phyloP scores from a whole-genome alignment of 73 alveolate genomes.

The Paramecium biaurelia region DNA sequence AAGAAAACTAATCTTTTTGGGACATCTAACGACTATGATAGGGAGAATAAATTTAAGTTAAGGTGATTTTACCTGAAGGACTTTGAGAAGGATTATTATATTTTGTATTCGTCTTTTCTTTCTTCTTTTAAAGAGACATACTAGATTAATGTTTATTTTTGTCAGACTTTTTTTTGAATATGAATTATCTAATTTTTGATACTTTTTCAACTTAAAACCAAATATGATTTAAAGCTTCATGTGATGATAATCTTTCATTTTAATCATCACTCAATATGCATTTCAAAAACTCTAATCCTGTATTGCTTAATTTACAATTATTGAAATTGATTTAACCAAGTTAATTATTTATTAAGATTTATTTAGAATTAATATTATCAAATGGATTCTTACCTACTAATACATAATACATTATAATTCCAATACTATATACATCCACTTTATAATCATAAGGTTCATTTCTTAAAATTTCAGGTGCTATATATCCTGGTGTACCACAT shows the following conservation, averaged over 20 bases:
- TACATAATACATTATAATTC: constrained; percentile 60
- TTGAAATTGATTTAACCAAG: neutral
- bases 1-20: neutral
- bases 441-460: constrained; percentile 49
- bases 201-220: constrained; percentile 19
- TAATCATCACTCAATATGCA: neutral
- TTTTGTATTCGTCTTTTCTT: neutral
- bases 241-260: neutral
- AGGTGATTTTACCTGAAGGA: neutral
- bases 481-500: constrained; percentile 58
- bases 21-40: neutral
- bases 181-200: neutral
- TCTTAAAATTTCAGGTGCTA: constrained; percentile 61
- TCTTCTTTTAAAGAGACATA: neutral
- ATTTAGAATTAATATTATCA: neutral
- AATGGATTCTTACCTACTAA: constrained; percentile 64
- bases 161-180: neutral
- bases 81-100: neutral
- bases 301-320: neutral
- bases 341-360: constrained; percentile 9
- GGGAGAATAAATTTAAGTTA: neutral
- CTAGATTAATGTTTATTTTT: neutral
- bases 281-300: neutral
- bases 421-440: constrained; percentile 55
- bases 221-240: constrained; percentile 4